Evolutionary conservation across 2,329 filamentous ascomycete genomes (phyloP).

Genomic region (Arthrinium puccinioides): DNA sequence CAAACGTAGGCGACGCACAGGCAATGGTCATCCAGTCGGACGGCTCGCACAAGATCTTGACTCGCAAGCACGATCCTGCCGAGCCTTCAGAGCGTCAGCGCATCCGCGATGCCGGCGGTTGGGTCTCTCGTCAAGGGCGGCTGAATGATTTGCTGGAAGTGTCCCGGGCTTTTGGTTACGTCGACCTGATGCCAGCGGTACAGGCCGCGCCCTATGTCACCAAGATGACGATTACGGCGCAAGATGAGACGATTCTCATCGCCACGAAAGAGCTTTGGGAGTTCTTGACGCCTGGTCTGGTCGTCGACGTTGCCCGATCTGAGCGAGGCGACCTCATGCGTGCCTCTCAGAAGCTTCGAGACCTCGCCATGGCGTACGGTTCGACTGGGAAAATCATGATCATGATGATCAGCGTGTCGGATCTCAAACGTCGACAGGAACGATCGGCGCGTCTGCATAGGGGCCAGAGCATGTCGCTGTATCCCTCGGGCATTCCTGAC

Average conservation of each 20-base stretch:
- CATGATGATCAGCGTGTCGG: conserved; percentile 92
- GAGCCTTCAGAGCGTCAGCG: conserved; percentile 76
- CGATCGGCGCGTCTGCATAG: conserved; percentile 60
- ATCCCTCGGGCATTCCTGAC: conserved; percentile 65
- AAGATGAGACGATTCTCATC: conserved; percentile 88
- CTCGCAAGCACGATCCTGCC: conserved; percentile 87
- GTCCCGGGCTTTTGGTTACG: conserved; percentile 90
- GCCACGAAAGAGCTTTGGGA: conserved; percentile 95
- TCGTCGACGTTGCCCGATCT: conserved; percentile 83
- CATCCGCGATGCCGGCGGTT: conserved; percentile 90
- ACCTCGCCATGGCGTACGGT: conserved; percentile 92
- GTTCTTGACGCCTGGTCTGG: conserved; percentile 79
- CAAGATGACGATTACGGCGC: conserved; percentile 71
- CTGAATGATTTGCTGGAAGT: conserved; percentile 88
- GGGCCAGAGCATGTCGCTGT: conserved; percentile 79
- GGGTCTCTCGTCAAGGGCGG: conserved; percentile 89
- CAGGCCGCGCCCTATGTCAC: conserved; percentile 83
- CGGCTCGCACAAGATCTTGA: conserved; percentile 75
- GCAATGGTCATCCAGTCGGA: conserved; percentile 92
- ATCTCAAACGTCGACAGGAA: conserved; percentile 76
- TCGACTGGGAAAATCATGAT: conserved; percentile 96
- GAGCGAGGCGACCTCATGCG: conserved; percentile 89
- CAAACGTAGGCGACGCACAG: conserved; percentile 92
- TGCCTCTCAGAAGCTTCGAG: conserved; percentile 86
- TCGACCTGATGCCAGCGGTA: conserved; percentile 84